Conservation (phyloP, 2,329 filamentous ascomycete species). For the Cordyceps tenuipes region DNA sequence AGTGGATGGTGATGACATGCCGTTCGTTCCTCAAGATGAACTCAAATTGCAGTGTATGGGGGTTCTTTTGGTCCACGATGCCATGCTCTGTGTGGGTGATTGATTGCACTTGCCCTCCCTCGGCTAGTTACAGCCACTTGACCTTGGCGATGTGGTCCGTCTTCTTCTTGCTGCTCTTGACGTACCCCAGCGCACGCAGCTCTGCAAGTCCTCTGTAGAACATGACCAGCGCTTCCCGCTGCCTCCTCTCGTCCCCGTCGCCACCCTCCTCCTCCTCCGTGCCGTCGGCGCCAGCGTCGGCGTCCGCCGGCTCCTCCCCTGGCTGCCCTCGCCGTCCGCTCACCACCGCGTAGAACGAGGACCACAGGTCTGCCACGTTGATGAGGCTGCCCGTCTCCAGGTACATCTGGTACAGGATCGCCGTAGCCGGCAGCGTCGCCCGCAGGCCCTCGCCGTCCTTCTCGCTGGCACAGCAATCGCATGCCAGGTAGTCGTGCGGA, state of each 20-base stretch:
- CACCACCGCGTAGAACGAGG: constrained; percentile 61
- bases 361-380: constrained; percentile 73
- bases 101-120: not conserved
- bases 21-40: not conserved
- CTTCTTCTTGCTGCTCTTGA: constrained; percentile 87
- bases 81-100: no score
- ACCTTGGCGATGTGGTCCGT: constrained; percentile 85
- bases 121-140: constrained; percentile 55
- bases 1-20: not conserved
- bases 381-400: constrained; percentile 68
- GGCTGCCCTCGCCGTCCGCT: constrained; percentile 28
- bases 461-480: constrained; percentile 55
- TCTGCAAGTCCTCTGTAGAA: constrained; percentile 87
- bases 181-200: constrained; percentile 73
- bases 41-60: no score
- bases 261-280: constrained; percentile 14
- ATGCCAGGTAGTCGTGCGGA: constrained; percentile 67
- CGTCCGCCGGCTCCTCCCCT: constrained; percentile 24
- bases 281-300: constrained; percentile 30
- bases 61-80: no score
- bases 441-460: constrained; percentile 38
- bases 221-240: constrained; percentile 55
- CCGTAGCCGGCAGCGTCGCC: constrained; percentile 58
- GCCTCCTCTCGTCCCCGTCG: constrained; percentile 33
- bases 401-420: constrained; percentile 72